These are phyloP conservation scores for Rhododendron simsii DNA, from an alignment of 148 eudicot species.

Conservation along the genomic window DNA sequence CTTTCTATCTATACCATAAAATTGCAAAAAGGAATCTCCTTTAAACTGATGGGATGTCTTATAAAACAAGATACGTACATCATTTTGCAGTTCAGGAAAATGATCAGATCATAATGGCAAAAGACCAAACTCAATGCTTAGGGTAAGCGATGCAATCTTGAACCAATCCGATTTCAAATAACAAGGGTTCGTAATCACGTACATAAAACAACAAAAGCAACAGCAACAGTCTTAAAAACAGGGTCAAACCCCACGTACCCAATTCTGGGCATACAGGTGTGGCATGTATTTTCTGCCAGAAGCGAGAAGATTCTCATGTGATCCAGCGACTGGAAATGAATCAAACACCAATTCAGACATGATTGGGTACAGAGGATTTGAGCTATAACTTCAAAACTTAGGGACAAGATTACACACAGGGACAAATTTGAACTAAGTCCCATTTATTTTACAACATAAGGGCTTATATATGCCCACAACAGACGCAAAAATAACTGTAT, in stretches of 20 bases:
- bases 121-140: no score
- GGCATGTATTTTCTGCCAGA: neutral
- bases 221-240: no score
- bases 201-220: no score
- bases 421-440: neutral
- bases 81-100: no score
- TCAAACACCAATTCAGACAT: neutral
- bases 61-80: no score
- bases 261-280: neutral
- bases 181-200: no score
- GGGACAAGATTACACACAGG: neutral
- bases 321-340: neutral
- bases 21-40: no score
- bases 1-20: no score
- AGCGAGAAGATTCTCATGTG: neutral
- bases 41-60: no score
- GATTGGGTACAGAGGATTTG: neutral
- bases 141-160: no score
- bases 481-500: neutral
- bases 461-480: neutral
- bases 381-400: neutral
- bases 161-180: no score
- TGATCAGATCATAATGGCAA: no score
- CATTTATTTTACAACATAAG: neutral
- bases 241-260: neutral